Evolutionary conservation across 106 monocot species (phyloP), one percentile per base, ranked within the genome.

Genomic region (Apostasia shenzhenica): DNA sequence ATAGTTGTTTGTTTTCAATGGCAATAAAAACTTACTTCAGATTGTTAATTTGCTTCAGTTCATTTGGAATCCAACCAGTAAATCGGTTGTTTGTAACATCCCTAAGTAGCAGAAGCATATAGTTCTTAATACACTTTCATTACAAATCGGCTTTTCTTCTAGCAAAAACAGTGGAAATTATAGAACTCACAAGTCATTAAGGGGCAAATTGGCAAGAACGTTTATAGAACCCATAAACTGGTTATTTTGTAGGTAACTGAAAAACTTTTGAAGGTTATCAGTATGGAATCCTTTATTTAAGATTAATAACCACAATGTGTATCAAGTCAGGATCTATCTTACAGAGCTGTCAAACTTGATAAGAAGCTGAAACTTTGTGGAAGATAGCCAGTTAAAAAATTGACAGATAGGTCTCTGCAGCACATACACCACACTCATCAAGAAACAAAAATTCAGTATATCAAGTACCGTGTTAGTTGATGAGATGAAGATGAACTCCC

Each of bases 21-120:
- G 2, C 47, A 40, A 43, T 5, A 71, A 66, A 41, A 64, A 84
- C 86, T 80, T 64, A 94, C 94, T 76, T 74, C 51, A 94, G 71
- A 73, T 73, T 94, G 40, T 87, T 78, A 82, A 94, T 81, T 55
- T 69, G 66, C 64, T 85, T 84, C 39, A 94, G 45, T 53, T 76
- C 78, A 37, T 80, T 72, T 67, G 94, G 94, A 76, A 94, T 90
- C 87, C 87, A 87, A 47, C 94, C 94, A 56, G 74, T 91, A 77
- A 94, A 91, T 41, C 45, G 84, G 59, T 94, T 94, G 63, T 91
- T 85, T 78, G 85, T 87, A 72, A 91, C 77, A 75, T 94, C 85
- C 78, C 94, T 94, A 60, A 73, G 62, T 45, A 5, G 82, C 48
- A 39, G 5, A 41, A 48, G 43, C 9, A 65, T 56, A 5, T 43